Percentiles rank a stretch among this genome's conserved stretches.
These are phyloP conservation scores for Yamadazyma scolyti DNA, from an alignment of 805 yeast species.

Conservation along the genomic window DNA sequence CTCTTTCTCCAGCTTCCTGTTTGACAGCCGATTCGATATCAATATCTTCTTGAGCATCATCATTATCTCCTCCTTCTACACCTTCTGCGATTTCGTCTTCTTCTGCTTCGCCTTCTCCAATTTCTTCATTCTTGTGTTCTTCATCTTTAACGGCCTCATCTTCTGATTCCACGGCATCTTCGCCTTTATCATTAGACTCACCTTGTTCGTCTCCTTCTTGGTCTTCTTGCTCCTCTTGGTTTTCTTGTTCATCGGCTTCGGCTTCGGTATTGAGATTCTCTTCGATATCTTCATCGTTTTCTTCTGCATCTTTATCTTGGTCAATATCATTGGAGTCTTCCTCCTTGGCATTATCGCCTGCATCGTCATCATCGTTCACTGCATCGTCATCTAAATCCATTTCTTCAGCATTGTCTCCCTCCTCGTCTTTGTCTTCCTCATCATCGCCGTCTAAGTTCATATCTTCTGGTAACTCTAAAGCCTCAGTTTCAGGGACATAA, in stretches of 20 bases:
- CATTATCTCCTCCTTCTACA: conserved; percentile 49
- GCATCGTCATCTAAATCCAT: conserved; percentile 29
- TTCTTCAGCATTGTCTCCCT: conserved; percentile 32
- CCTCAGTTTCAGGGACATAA: conserved; percentile 77
- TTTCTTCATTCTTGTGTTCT: conserved; percentile 35
- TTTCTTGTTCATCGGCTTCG: conserved; percentile 37
- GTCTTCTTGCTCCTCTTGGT: conserved; percentile 22
- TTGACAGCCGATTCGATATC: conserved; percentile 58
- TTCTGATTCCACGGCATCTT: conserved; percentile 22
- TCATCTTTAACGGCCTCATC: conserved; percentile 29
- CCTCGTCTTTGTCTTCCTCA: conserved; percentile 44
- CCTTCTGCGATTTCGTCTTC: conserved; percentile 43
- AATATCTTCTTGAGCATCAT: conserved; percentile 40
- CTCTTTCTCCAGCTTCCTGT: conserved; percentile 57
- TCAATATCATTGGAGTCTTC: too few species aligned
- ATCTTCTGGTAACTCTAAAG: conserved; percentile 89
- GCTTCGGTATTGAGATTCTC: conserved; percentile 19
- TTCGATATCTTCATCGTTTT: conserved; percentile 22
- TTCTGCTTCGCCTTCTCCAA: conserved; percentile 32
- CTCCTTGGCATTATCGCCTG: conserved; percentile 19
- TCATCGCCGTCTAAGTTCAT: conserved; percentile 82
- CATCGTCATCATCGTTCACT: conserved; percentile 26
- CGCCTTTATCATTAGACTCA: conserved; percentile 22
- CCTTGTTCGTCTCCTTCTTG: conserved; percentile 28
- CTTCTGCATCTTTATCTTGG: conserved; percentile 15